phyloP scores from a whole-genome alignment of 352 stramenopile species.

The Globisporangium cederbergense region DNA sequence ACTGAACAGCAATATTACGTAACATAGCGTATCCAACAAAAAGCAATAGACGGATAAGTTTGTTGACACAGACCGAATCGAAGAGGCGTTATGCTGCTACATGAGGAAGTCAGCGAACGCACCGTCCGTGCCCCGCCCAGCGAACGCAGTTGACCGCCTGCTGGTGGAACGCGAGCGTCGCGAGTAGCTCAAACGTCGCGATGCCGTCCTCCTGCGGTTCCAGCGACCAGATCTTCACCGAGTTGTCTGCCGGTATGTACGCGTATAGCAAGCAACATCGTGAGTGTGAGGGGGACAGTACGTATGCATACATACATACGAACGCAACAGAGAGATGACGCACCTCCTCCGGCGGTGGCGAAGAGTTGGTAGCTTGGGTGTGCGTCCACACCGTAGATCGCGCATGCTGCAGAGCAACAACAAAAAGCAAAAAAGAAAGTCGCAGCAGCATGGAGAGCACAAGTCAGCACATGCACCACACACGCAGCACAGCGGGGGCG shows the following conservation, averaged over 20 bases:
- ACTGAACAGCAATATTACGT: background rate
- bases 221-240: slow-evolving; percentile 84
- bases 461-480: background rate
- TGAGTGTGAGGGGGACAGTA: no score
- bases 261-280: background rate
- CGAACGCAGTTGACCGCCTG: slow-evolving; percentile 86
- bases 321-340: background rate
- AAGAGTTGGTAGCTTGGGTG: slow-evolving; percentile 73
- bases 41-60: no score
- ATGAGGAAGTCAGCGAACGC: background rate
- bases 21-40: background rate
- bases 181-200: slow-evolving; percentile 74
- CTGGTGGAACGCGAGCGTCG: slow-evolving; percentile 77
- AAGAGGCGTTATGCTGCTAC: no score
- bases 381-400: slow-evolving; percentile 84
- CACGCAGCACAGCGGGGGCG: background rate
- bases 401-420: slow-evolving; percentile 38
- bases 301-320: background rate
- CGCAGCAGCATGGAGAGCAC: slow-evolving; percentile 5
- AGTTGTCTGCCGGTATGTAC: slow-evolving; percentile 41
- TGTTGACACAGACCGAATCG: no score
- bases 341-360: slow-evolving; percentile 73
- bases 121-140: slow-evolving; percentile 68
- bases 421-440: no score
- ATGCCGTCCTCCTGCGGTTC: slow-evolving; percentile 30